Evolutionary conservation across 1,139 yeast genomes (phyloP), one percentile per base, ranked within the genome.

Genomic region (Lodderomyces parapsilosis): DNA sequence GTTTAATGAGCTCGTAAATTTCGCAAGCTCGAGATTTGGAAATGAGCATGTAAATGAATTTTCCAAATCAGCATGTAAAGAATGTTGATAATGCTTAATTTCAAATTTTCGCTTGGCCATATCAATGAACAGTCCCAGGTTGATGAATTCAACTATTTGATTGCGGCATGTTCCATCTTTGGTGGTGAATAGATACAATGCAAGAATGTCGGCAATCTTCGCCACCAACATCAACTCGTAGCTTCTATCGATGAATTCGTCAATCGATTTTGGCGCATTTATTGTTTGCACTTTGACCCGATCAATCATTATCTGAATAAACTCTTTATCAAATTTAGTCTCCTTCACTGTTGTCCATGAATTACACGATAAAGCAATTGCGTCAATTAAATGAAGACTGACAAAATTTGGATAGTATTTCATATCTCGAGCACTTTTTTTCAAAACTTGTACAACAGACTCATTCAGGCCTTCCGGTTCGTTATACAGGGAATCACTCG

Each of bases 121-220:
- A 18, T 62, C 53, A 49, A 67, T 48, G 55, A 78, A 68, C 31
- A 60, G 49, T 2, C 58, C 56, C 1, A 75, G 65, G 30, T 68
- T 63, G 31, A 84, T 56, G 17, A 80, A 61, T 2, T 66, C 57
- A 20, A 71, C 61, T 9, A 87, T 74, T 30, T 74, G 67, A 15
- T 65, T 58, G 43, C 65, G 56, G 64, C 70, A 57, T 43, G 58
- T 55, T 9, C 62, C 60, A 44, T 75, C 74, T 31, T 74, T 68
- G 1, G 83, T 72, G 1, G 88, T 82, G 62, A 81, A 87, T 28
- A 87, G 64, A 44, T 84, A 78, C 32, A 88, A 68, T 0, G 96
- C 89, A 47, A 89, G 70, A 8, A 89, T 81, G 52, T 86, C 93
- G 4, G 87, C 78, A 14, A 87, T 78, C 53, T 83, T 81, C 0